Evolutionary conservation across 768 basidiomycete species (phyloP).

Genomic region (Termitomyces sp.): DNA sequence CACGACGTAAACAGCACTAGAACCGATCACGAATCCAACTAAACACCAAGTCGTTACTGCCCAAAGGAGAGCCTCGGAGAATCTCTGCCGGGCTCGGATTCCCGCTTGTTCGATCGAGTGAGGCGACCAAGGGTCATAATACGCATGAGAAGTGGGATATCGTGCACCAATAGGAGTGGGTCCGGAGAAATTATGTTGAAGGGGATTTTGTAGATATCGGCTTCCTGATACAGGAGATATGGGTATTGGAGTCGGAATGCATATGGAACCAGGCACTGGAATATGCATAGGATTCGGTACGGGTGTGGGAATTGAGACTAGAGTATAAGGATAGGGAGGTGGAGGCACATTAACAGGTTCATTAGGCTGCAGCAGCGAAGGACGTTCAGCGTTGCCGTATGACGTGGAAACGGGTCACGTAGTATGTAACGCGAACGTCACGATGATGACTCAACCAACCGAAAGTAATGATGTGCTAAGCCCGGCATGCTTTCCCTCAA

Average conservation of each 20-base stretch:
- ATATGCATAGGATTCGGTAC: neutral
- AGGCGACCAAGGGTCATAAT: slow-evolving; percentile 30
- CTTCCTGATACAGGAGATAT: slow-evolving; percentile 2
- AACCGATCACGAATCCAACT: slow-evolving; percentile 21
- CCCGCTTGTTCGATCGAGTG: slow-evolving; percentile 25
- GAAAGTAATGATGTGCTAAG: too few species aligned
- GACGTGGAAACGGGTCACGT: neutral
- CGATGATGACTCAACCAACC: neutral
- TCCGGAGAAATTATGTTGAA: slow-evolving; percentile 23
- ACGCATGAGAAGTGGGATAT: slow-evolving; percentile 28
- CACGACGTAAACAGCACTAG: neutral
- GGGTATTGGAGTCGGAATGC: neutral
- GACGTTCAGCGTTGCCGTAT: neutral
- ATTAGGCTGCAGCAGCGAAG: neutral
- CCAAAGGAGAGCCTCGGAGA: slow-evolving; percentile 17
- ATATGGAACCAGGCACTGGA: neutral
- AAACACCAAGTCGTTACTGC: slow-evolving; percentile 10
- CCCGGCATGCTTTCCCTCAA: too few species aligned
- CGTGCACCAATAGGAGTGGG: slow-evolving; percentile 33
- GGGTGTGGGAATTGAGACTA: neutral
- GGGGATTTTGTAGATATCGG: neutral
- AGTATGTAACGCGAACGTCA: neutral
- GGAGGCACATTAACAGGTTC: neutral
- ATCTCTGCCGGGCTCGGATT: slow-evolving; percentile 31
- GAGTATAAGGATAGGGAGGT: slow-evolving; percentile 3